Percentiles rank a stretch among this genome's conserved stretches.
Conservation (phyloP, 192 early-diverging fungal genomes). For the Endogone sp. region DNA sequence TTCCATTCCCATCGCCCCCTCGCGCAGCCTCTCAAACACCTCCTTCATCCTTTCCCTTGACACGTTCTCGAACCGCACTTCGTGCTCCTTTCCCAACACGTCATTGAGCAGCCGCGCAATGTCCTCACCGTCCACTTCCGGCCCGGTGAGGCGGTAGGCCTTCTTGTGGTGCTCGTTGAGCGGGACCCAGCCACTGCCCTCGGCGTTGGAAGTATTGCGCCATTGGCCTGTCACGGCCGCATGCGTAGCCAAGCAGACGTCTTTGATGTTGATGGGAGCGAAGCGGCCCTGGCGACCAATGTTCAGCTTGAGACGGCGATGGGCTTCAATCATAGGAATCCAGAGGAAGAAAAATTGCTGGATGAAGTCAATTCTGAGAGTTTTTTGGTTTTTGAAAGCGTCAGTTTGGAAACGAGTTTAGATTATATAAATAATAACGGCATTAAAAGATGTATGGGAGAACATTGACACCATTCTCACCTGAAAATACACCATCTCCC, state of each 20-base stretch:
- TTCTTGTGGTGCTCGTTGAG: conserved; percentile 1
- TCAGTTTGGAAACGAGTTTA: not conserved
- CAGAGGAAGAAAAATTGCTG: conserved; percentile 15
- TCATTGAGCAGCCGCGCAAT: not conserved
- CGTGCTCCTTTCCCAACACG: not conserved
- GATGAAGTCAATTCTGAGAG: conserved; percentile 6
- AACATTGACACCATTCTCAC: not conserved
- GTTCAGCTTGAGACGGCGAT: conserved; percentile 3
- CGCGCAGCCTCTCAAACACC: not conserved
- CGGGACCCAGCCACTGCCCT: not conserved
- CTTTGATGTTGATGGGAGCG: conserved; percentile 12
- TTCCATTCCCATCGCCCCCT: not conserved
- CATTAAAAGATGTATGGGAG: too few relatives aligned
- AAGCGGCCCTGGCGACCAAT: conserved; percentile 9
- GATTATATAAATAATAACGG: too few relatives aligned
- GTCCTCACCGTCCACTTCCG: not conserved
- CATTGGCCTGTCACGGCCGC: not conserved
- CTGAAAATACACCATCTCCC: not conserved
- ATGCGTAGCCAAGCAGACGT: not conserved
- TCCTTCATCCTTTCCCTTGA: conserved; percentile 2
- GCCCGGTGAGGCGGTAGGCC: not conserved
- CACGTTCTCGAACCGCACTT: not conserved
- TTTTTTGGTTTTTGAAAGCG: not conserved
- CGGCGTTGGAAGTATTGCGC: not conserved
- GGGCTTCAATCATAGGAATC: conserved; percentile 9